Conservation (phyloP, 2,329 filamentous ascomycete genomes). For the Scedosporium apiospermum region DNA sequence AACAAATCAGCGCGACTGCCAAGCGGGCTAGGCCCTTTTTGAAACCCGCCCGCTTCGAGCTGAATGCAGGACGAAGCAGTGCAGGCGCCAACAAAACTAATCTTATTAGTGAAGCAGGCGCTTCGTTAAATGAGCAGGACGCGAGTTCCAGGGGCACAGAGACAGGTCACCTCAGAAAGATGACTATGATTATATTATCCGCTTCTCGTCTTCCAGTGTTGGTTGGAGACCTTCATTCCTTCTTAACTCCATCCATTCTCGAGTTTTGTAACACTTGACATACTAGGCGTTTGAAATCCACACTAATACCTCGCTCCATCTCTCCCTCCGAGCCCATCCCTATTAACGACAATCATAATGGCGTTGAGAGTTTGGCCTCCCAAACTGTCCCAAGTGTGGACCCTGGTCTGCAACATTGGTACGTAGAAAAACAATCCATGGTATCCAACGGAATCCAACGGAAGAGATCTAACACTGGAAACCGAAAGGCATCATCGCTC, state of each 20-base stretch:
- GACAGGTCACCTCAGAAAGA: too few relatives aligned
- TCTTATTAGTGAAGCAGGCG: not conserved
- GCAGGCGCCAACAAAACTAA: too few relatives aligned
- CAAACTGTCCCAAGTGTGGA: not conserved
- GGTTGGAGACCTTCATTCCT: too few relatives aligned
- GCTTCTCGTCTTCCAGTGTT: too few relatives aligned
- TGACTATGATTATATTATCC: too few relatives aligned
- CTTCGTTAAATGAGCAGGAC: not conserved
- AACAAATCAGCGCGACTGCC: too few relatives aligned
- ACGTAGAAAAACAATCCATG: not conserved
- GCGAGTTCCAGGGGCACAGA: not conserved
- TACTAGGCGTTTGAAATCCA: not conserved
- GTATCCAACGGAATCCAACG: not conserved
- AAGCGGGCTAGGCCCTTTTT: too few relatives aligned
- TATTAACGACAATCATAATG: not conserved
- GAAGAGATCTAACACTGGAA: not conserved
- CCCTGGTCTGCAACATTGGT: conserved; percentile 2
- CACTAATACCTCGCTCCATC: not conserved
- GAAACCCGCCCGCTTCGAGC: not conserved
- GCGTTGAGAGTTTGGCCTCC: not conserved
- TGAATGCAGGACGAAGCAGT: not conserved
- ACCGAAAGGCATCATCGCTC: conserved; percentile 3
- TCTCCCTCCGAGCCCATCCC: too few relatives aligned
- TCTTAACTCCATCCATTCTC: too few relatives aligned
- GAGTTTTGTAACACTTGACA: too few relatives aligned